phyloP scores from a whole-genome alignment of 2,329 filamentous ascomycete species.

The Cladosporium sp. region DNA sequence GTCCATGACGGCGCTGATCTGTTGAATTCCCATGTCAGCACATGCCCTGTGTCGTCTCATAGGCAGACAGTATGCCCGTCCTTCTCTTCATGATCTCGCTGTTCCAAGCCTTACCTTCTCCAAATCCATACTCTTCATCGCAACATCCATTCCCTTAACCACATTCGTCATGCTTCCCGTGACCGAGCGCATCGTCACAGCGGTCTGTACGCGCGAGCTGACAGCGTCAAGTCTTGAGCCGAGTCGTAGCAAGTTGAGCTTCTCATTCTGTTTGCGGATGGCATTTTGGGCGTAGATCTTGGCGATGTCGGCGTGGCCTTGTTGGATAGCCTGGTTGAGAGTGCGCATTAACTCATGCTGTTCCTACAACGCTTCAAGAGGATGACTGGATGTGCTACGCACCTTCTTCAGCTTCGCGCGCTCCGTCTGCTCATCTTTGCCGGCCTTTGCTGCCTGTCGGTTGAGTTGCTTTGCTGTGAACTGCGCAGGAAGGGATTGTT shows the following conservation, averaged over 20 bases:
- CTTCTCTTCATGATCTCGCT: neutral
- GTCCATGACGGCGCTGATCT: slow-evolving; percentile 64
- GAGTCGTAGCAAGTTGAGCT: slow-evolving; percentile 55
- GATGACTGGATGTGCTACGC: too few species aligned
- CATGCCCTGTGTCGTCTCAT: neutral
- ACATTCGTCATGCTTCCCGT: slow-evolving; percentile 60
- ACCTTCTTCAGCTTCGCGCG: slow-evolving; percentile 61
- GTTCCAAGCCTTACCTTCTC: slow-evolving; percentile 50
- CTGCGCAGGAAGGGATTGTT: slow-evolving; percentile 29
- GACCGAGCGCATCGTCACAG: slow-evolving; percentile 59
- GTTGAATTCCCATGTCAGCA: neutral
- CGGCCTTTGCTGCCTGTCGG: slow-evolving; percentile 57
- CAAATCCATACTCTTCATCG: slow-evolving; percentile 61
- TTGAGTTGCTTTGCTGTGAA: slow-evolving; percentile 62
- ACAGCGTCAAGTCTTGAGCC: slow-evolving; percentile 58
- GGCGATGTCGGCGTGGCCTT: slow-evolving; percentile 55
- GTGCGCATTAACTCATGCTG: neutral
- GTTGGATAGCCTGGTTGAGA: slow-evolving; percentile 51
- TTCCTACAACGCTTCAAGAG: too few species aligned
- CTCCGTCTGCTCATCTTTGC: slow-evolving; percentile 58
- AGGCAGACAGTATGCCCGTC: neutral
- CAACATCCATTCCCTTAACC: slow-evolving; percentile 57
- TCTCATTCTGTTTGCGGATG: slow-evolving; percentile 60
- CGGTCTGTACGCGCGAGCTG: slow-evolving; percentile 57
- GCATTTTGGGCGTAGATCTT: slow-evolving; percentile 62